Percentiles rank a stretch among this genome's conserved stretches.
phyloP scores from a whole-genome alignment of 23 red algal genomes.

The Gracilaria caudata region DNA sequence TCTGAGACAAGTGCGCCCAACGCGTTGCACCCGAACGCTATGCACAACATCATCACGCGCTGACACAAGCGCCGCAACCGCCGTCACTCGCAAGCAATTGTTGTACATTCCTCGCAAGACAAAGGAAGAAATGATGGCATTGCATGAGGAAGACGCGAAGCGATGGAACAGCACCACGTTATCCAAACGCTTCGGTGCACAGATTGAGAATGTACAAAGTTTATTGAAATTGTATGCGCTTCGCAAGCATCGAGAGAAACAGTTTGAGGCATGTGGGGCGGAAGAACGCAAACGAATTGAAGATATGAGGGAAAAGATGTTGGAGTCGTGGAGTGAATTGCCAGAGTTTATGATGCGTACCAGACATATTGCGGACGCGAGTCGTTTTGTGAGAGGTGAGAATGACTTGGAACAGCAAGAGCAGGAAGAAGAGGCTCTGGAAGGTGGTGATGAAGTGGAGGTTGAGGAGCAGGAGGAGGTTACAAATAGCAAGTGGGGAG shows the following conservation, averaged over 20 bases:
- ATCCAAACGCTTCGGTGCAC: constrained; percentile 2
- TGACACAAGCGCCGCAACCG: neutral
- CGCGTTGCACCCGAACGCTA: neutral
- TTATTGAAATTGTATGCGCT: constrained; percentile 8
- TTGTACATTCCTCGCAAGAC: constrained; percentile 13
- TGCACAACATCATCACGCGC: neutral
- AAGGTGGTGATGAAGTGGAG: neutral
- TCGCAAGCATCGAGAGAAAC: neutral
- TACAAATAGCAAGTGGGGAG: constrained; percentile 12
- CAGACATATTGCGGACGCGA: constrained; percentile 12
- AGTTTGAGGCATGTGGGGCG: neutral
- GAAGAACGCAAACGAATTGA: constrained; percentile 1
- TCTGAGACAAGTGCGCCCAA: neutral
- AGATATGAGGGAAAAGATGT: neutral
- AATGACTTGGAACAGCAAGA: neutral
- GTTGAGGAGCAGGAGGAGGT: neutral
- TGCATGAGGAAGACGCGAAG: constrained; percentile 40
- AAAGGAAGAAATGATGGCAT: constrained; percentile 38
- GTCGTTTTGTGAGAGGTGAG: neutral
- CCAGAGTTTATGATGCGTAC: neutral
- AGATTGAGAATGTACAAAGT: neutral
- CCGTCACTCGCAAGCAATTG: neutral
- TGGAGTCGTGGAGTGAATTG: constrained; percentile 19
- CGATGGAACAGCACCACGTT: constrained; percentile 45
- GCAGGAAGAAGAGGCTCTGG: neutral